Percentiles rank a stretch among this genome's conserved stretches.
Conservation (phyloP, 495 filamentous ascomycete species). For the Talaromyces adpressus region DNA sequence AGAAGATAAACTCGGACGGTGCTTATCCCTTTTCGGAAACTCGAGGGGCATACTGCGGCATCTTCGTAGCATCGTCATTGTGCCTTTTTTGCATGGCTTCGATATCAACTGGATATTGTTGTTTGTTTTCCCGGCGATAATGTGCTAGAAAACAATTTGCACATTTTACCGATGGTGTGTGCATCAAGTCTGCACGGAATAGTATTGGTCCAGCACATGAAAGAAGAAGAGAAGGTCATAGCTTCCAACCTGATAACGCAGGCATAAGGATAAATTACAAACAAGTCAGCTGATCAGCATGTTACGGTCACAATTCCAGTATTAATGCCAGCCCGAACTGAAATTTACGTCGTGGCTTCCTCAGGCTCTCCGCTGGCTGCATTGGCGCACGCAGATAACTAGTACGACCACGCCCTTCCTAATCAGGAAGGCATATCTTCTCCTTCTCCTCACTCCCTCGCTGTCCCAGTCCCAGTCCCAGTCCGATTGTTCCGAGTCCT, state of each 20-base stretch:
- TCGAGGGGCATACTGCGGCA: neutral
- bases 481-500: neutral
- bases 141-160: neutral
- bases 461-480: neutral
- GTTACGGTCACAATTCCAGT: neutral
- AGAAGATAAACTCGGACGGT: neutral
- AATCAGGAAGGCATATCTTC: neutral
- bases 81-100: neutral
- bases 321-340: neutral
- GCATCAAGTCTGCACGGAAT: neutral
- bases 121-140: neutral
- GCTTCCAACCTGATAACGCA: neutral
- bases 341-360: neutral
- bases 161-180: neutral
- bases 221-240: neutral
- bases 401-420: neutral
- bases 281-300: neutral
- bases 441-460: neutral
- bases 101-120: neutral
- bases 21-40: neutral
- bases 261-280: neutral
- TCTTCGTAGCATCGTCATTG: neutral
- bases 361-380: neutral
- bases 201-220: neutral
- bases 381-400: neutral